These are phyloP conservation scores for Histomonas meleagridis DNA, from an alignment of 208 protist species.

Conservation along the genomic window DNA sequence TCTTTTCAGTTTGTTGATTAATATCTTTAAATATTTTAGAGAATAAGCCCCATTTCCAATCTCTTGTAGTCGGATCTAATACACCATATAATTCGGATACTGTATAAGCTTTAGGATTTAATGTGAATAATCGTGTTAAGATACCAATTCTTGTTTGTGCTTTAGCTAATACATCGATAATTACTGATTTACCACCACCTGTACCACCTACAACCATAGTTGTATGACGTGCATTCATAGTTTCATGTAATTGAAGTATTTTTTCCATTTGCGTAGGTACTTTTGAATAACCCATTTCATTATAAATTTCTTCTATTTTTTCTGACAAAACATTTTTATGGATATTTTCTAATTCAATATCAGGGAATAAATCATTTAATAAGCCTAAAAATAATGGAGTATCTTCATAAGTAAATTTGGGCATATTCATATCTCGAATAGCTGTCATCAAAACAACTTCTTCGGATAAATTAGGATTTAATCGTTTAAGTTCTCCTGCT, in stretches of 20 bases:
- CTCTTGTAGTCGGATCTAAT: conserved; percentile 88
- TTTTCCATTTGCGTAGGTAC: conserved; percentile 80
- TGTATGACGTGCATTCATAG: conserved; percentile 89
- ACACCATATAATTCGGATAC: conserved; percentile 87
- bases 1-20: neutral
- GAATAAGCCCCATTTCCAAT: conserved; percentile 95
- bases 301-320: conserved; percentile 65
- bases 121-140: conserved; percentile 72
- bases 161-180: conserved; percentile 76
- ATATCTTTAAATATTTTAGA: conserved; percentile 57
- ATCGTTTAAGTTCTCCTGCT: conserved; percentile 89
- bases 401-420: conserved; percentile 97
- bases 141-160: conserved; percentile 73
- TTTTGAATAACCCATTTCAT: conserved; percentile 20
- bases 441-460: conserved; percentile 93
- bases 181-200: conserved; percentile 87
- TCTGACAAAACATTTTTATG: conserved; percentile 77
- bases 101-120: conserved; percentile 92
- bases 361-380: conserved; percentile 89
- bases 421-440: conserved; percentile 94
- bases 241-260: conserved; percentile 94
- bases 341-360: conserved; percentile 75
- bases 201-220: conserved; percentile 93
- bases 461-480: conserved; percentile 72
- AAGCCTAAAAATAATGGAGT: conserved; percentile 91